Conservation (phyloP, 441 rosid genomes). For the Geranium incanum region DNA sequence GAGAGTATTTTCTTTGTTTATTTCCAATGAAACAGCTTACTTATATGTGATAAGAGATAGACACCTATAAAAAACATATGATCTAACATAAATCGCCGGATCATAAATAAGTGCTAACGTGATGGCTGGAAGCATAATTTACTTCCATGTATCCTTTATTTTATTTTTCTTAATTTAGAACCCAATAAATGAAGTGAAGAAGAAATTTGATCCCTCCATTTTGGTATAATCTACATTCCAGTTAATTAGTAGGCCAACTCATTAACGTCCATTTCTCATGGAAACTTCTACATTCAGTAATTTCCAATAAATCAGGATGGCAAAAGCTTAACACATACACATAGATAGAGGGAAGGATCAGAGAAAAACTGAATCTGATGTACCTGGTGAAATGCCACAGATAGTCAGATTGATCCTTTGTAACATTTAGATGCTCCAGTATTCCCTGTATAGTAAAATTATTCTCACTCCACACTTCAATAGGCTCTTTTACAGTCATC, state of each 20-base stretch:
- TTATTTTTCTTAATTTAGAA: not conserved
- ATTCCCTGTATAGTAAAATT: slow-evolving; percentile 65
- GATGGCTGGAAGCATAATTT: no score
- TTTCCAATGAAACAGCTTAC: not conserved
- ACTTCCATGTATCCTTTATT: no score
- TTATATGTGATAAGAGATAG: not conserved
- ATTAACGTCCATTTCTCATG: not conserved
- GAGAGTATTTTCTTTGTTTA: no score
- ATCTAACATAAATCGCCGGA: no score
- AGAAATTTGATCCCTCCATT: not conserved
- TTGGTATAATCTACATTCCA: not conserved
- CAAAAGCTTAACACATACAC: not conserved
- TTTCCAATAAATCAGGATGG: not conserved
- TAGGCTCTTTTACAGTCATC: slow-evolving; percentile 71
- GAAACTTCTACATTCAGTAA: not conserved
- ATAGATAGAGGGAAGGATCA: not conserved
- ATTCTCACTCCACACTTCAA: slow-evolving; percentile 65
- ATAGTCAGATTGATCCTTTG: slow-evolving; percentile 85
- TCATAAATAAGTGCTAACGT: no score
- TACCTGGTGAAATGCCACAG: slow-evolving; percentile 84
- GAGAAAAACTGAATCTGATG: not conserved
- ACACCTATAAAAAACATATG: no score
- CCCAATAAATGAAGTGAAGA: not conserved
- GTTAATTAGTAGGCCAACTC: not conserved
- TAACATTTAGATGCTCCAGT: slow-evolving; percentile 87